phyloP scores from a whole-genome alignment of 768 basidiomycete genomes.

The Amanita phalloides region DNA sequence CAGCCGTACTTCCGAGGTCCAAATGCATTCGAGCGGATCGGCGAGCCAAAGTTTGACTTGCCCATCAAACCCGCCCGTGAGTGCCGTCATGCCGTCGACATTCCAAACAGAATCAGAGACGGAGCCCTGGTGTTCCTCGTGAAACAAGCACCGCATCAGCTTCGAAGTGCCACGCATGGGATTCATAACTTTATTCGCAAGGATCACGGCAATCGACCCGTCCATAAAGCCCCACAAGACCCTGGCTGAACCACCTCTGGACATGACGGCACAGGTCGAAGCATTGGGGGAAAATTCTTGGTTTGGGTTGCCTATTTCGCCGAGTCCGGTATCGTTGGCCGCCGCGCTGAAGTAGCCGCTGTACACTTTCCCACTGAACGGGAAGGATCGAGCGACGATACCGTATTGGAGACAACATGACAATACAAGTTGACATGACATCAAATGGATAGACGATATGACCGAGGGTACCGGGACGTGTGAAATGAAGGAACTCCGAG shows the following conservation, averaged over 20 bases:
- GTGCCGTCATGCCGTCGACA: constrained; percentile 17
- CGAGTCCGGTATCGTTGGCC: constrained; percentile 44
- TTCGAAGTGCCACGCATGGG: constrained; percentile 31
- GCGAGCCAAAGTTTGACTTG: constrained; percentile 67
- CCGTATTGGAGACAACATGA: constrained; percentile 58
- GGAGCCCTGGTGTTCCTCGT: constrained; percentile 52
- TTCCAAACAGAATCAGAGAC: constrained; percentile 49
- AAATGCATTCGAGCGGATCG: constrained; percentile 41
- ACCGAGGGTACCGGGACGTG: constrained; percentile 54
- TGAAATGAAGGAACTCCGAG: constrained; percentile 45
- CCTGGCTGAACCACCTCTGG: constrained; percentile 55
- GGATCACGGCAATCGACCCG: constrained; percentile 57
- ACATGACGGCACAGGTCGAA: constrained; percentile 43
- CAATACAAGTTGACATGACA: constrained; percentile 46
- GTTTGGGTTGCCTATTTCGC: constrained; percentile 59
- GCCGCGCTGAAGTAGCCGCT: constrained; percentile 48
- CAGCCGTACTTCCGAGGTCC: constrained; percentile 41
- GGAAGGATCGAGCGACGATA: constrained; percentile 59
- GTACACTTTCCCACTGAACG: constrained; percentile 58
- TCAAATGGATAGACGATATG: constrained; percentile 49
- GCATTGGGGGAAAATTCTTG: constrained; percentile 64
- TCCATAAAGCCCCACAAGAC: constrained; percentile 65
- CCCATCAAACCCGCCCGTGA: constrained; percentile 55
- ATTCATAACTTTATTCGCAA: constrained; percentile 50
- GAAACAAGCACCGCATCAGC: constrained; percentile 35